These are phyloP conservation scores for Cladophialophora chaetospira DNA, from an alignment of 2,329 filamentous ascomycete species.

Conservation along the genomic window DNA sequence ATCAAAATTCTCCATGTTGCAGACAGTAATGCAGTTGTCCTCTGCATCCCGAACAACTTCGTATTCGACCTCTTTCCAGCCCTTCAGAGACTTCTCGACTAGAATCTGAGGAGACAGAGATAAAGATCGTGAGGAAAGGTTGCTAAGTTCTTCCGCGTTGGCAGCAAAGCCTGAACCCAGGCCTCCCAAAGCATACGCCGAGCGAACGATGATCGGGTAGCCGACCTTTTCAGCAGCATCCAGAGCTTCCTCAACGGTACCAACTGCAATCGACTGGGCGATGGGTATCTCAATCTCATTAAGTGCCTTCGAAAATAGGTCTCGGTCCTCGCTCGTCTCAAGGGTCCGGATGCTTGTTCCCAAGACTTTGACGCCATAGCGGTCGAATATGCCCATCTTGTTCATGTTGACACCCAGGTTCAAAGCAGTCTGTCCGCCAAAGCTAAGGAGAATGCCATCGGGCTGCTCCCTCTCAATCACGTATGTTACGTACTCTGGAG, in stretches of 20 bases:
- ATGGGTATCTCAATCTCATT: conserved; percentile 98
- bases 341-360: conserved; percentile 93
- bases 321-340: conserved; percentile 92
- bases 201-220: conserved; percentile 97
- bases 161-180: conserved; percentile 95
- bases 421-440: conserved; percentile 94
- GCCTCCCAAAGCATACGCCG: conserved; percentile 93
- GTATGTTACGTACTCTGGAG: conserved; percentile 94
- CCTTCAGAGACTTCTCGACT: conserved; percentile 97
- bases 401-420: conserved; percentile 98
- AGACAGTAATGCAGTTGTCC: conserved; percentile 99
- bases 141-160: conserved; percentile 88
- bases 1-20: conserved; percentile 99
- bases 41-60: conserved; percentile 95
- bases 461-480: conserved; percentile 95
- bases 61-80: conserved; percentile 99
- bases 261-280: conserved; percentile 90
- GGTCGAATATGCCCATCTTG: conserved; percentile 90
- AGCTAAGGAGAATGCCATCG: conserved; percentile 95
- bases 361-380: conserved; percentile 92
- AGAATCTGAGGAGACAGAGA: conserved; percentile 94
- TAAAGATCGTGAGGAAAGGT: conserved; percentile 88
- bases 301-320: conserved; percentile 91
- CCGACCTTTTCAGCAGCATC: conserved; percentile 83
- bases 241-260: conserved; percentile 87